Base-by-base conservation (phyloP, 2,329 filamentous ascomycete species). In the Pseudocercospora cruenta region DNA sequence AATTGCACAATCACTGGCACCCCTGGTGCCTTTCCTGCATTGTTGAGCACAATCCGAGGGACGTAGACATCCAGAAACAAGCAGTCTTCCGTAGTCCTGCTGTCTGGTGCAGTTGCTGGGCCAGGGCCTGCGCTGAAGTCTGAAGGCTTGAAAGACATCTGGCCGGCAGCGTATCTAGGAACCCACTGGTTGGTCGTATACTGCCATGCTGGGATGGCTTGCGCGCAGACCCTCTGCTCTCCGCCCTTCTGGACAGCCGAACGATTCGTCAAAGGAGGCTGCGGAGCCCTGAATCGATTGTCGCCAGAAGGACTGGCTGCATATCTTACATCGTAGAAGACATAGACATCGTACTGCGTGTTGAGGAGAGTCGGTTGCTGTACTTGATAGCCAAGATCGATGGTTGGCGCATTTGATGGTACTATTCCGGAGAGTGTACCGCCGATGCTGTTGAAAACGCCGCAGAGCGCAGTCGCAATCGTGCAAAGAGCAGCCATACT, bases 1-100 rank as follows among this genome's bases (percentile, higher is more conserved):
- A 83, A 80, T 81, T 74, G 79, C 21, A 78, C 75, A 8, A 78
- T 60, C 7, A 78, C 76, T 5, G 80, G 78, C 69, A 81, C 71
- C 75, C 79, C 73, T 76, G 26, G 36, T 72, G 79, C 63, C 71
- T 79, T 71, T 69, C 74, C 66, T 9, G 68, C 64, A 22, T 49
- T 49, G 6, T 49, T 49, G 45, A 49, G 45, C 45, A 49, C 45
- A 3, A 19, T 49, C 7, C 45, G 45, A 14, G 78, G 76, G 14
- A 78, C 75, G 33, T 76, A 65, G 8, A 80, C 76, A 58, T 80
- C 78, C 0, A 80, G 70, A 67, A 80, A 80, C 19, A 80, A 67
- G 62, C 78, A 75, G 59, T 71, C 75, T 33, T 67, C 62, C 43
- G 62, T 47, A n/a, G 72, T 49, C 10, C 45, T 49, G 45, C n/a